Conservation (phyloP, 306 rosid species). For the Albizia julibrissin region DNA sequence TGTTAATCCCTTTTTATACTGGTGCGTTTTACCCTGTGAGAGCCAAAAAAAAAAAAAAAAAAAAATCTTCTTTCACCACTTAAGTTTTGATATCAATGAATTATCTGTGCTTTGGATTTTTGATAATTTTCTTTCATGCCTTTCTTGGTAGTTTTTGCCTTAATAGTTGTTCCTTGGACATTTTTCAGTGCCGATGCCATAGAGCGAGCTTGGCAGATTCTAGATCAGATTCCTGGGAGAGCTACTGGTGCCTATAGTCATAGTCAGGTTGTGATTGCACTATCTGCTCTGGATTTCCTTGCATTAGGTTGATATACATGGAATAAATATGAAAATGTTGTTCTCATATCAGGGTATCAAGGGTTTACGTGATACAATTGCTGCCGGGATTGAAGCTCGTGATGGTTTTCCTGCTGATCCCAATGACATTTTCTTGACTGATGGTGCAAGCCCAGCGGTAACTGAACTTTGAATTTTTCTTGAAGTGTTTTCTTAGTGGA, state of each 20-base stretch:
- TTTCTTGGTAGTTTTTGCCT: not conserved
- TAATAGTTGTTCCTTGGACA: conserved; percentile 13
- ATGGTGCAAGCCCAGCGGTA: conserved; percentile 80
- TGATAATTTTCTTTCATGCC: not conserved
- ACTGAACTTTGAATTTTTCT: not conserved
- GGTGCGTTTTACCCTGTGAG: not conserved
- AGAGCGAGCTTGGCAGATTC: conserved; percentile 66
- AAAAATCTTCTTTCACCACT: not conserved
- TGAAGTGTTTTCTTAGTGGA: not conserved
- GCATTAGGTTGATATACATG: not conserved
- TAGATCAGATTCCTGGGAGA: conserved; percentile 79
- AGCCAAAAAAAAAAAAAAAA: not conserved
- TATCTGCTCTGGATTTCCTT: not conserved
- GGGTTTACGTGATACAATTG: conserved; percentile 71
- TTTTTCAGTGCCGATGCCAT: conserved; percentile 50
- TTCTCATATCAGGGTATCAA: conserved; percentile 53
- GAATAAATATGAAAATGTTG: not conserved
- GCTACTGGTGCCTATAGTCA: conserved; percentile 83
- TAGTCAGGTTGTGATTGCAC: conserved; percentile 51
- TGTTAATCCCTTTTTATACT: not conserved
- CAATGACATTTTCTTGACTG: conserved; percentile 64
- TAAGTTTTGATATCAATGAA: not conserved
- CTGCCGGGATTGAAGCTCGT: conserved; percentile 68
- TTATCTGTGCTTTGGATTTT: not conserved
- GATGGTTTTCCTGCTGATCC: conserved; percentile 68